phyloP scores from a whole-genome alignment of 1,139 yeast genomes.

The Geotrichum europaeum region DNA sequence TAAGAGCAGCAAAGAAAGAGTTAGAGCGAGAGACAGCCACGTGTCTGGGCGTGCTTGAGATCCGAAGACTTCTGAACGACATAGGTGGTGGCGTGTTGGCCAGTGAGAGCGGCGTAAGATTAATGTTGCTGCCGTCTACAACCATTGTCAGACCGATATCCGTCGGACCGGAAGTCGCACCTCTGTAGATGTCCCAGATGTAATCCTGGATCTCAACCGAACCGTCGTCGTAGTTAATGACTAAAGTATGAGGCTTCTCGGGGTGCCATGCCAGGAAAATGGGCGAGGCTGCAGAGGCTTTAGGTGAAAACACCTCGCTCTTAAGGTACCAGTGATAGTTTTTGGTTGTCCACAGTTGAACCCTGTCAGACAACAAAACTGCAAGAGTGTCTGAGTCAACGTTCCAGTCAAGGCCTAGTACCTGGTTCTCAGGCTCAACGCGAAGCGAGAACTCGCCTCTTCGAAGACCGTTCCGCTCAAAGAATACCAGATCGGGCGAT shows the following conservation, averaged over 20 bases:
- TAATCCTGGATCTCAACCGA: slow-evolving; percentile 61
- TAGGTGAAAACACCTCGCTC: slow-evolving; percentile 51
- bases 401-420: slow-evolving; percentile 70
- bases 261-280: slow-evolving; percentile 74
- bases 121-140: slow-evolving; percentile 67
- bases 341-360: slow-evolving; percentile 86
- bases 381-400: slow-evolving; percentile 75
- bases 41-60: slow-evolving; percentile 51
- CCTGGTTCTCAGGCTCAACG: slow-evolving; percentile 43
- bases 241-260: slow-evolving; percentile 71
- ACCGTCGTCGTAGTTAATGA: slow-evolving; percentile 38
- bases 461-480: slow-evolving; percentile 88
- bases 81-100: slow-evolving; percentile 97
- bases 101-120: slow-evolving; percentile 72
- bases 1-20: slow-evolving; percentile 51
- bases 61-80: slow-evolving; percentile 59
- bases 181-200: slow-evolving; percentile 57
- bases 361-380: slow-evolving; percentile 50
- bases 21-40: slow-evolving; percentile 61
- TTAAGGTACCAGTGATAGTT: slow-evolving; percentile 96
- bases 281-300: slow-evolving; percentile 35
- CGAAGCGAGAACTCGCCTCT: slow-evolving; percentile 81
- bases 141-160: slow-evolving; percentile 79
- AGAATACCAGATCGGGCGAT: slow-evolving; percentile 52
- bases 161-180: slow-evolving; percentile 59